Evolutionary conservation across 108 stramenopile genomes (phyloP).

Genomic region (Skeletonema grethae): DNA sequence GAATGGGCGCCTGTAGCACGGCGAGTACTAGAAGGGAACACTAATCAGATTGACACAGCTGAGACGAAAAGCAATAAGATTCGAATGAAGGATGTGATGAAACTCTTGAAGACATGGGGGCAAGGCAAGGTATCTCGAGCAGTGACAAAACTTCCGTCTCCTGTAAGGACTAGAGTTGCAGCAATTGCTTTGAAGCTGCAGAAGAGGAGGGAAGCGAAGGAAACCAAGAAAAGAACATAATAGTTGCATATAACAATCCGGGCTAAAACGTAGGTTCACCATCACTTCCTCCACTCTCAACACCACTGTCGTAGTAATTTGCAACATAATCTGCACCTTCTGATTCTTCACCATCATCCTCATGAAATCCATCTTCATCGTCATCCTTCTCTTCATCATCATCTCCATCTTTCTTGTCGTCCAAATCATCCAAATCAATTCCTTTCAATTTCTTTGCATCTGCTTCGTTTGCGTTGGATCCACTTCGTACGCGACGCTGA

Average conservation of each 20-base stretch:
- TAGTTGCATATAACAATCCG: neutral
- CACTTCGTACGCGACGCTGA: constrained; percentile 15
- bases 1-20: constrained; percentile 85
- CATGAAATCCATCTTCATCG: constrained; percentile 52
- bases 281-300: constrained; percentile 63
- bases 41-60: constrained; percentile 1
- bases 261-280: constrained; percentile 70
- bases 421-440: constrained; percentile 57
- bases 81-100: constrained; percentile 65
- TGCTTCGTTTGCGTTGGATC: constrained; percentile 4
- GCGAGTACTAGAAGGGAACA: constrained; percentile 47
- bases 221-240: constrained; percentile 15
- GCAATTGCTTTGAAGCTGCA: constrained; percentile 54
- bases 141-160: constrained; percentile 60
- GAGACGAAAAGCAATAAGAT: constrained; percentile 35
- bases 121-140: constrained; percentile 60
- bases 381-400: constrained; percentile 47
- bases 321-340: constrained; percentile 66
- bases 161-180: constrained; percentile 62
- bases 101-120: constrained; percentile 60
- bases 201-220: constrained; percentile 50
- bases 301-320: constrained; percentile 74
- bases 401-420: constrained; percentile 40
- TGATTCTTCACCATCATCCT: constrained; percentile 75
- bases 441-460: constrained; percentile 28